A percentile compares a stretch with the other conserved stretches of the same genome.
phyloP scores from a whole-genome alignment of 148 eudicot species.

The Chenopodium formosanum region DNA sequence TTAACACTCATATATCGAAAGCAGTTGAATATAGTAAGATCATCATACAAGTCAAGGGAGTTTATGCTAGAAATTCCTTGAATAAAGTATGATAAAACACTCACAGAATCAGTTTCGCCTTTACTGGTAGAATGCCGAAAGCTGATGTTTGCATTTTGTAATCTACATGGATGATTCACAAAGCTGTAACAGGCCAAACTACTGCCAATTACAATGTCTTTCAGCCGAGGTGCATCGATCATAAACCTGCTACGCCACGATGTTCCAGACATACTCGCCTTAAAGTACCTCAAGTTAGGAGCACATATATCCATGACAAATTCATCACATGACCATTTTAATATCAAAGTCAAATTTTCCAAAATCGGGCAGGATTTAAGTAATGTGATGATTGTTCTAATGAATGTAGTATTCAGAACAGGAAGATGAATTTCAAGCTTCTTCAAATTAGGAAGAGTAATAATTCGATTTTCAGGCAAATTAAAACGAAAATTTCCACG shows the following conservation, averaged over 20 bases:
- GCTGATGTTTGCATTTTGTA: background rate
- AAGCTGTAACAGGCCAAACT: background rate
- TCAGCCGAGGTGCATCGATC: background rate
- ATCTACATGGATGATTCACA: background rate
- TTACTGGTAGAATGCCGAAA: background rate
- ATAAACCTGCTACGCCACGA: background rate
- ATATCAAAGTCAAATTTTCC: background rate
- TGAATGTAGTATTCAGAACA: background rate
- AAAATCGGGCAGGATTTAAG: background rate
- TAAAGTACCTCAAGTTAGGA: background rate
- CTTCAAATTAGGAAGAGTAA: background rate
- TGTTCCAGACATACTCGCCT: background rate
- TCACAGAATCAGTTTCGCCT: background rate
- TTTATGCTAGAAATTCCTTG: background rate
- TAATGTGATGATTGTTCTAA: background rate
- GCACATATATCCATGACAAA: background rate
- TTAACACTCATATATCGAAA: background rate
- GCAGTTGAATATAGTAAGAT: background rate
- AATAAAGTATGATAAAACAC: background rate
- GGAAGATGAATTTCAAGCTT: background rate
- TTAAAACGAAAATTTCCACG: background rate
- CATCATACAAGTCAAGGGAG: background rate
- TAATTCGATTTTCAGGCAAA: background rate
- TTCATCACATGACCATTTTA: background rate
- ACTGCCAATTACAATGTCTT: background rate